Evolutionary conservation across 2,329 filamentous ascomycete genomes (phyloP).

Genomic region (Fusarium nematophilum): DNA sequence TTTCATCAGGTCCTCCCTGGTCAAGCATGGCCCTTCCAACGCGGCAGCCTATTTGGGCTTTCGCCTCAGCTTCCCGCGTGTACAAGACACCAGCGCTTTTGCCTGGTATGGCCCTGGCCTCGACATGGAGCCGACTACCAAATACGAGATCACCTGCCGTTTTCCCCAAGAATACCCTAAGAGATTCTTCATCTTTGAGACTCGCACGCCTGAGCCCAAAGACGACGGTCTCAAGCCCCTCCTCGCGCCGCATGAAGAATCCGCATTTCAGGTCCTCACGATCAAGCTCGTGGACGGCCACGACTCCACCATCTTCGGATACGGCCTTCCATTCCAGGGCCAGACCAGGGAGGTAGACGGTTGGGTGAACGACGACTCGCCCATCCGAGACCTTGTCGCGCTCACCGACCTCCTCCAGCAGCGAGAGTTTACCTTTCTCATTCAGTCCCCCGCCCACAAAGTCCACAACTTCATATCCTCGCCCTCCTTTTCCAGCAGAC

Average conservation of each 20-base stretch:
- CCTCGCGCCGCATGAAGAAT: rapidly evolving
- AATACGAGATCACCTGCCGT: no score
- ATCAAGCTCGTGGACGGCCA: neutral
- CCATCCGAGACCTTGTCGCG: neutral
- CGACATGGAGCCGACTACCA: no score
- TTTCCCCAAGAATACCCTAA: no score
- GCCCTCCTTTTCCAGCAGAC: rapidly evolving
- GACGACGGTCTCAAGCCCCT: no score
- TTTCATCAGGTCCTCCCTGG: no score
- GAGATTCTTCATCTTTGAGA: no score
- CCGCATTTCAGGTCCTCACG: rapidly evolving
- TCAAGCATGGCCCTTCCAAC: no score
- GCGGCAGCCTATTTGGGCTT: no score
- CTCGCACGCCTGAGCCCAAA: no score
- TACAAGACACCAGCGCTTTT: no score
- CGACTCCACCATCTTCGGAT: neutral
- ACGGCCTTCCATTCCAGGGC: neutral
- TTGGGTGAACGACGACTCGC: neutral
- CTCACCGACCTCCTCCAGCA: neutral
- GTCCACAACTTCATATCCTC: rapidly evolving
- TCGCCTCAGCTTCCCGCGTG: no score
- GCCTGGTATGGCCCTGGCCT: no score
- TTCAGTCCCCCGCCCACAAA: rapidly evolving
- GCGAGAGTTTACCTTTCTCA: neutral
- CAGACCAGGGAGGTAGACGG: rapidly evolving